Evolutionary conservation across 129 eudicot species (phyloP).

Genomic region (Rutidosis leptorrhynchoides): DNA sequence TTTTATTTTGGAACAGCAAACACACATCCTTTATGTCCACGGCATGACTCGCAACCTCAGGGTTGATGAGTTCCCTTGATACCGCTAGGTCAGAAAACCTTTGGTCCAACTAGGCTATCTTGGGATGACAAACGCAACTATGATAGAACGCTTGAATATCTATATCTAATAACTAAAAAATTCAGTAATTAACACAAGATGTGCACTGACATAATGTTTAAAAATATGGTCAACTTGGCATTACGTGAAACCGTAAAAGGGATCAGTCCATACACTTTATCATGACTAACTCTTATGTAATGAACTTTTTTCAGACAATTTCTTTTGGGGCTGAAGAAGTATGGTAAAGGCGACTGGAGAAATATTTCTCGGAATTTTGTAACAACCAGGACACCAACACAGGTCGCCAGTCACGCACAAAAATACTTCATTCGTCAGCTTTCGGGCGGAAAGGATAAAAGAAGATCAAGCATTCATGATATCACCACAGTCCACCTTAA

Average conservation of each 20-base stretch:
- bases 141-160: not conserved
- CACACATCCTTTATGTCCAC: too few relatives aligned
- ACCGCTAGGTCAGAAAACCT: too few relatives aligned
- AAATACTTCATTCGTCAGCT: conserved; percentile 78
- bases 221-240: not conserved
- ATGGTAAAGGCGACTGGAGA: conserved; percentile 96
- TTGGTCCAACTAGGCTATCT: too few relatives aligned
- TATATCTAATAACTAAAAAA: not conserved
- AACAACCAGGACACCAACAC: conserved; percentile 82
- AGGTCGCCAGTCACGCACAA: conserved; percentile 96
- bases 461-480: conserved; percentile 87
- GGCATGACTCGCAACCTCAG: too few relatives aligned
- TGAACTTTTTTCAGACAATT: conserved; percentile 55
- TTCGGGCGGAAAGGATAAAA: conserved; percentile 78
- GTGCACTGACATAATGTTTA: not conserved
- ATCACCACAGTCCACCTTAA: conserved; percentile 67
- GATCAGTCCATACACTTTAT: not conserved
- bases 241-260: not conserved
- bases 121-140: too few relatives aligned
- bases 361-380: conserved; percentile 80
- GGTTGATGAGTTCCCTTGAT: too few relatives aligned
- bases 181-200: not conserved
- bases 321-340: conserved; percentile 75
- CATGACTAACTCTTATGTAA: not conserved
- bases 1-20: too few relatives aligned